Evolutionary conservation across 1,284 basidiomycete genomes (phyloP).

Genomic region (Cryptococcus sp.): DNA sequence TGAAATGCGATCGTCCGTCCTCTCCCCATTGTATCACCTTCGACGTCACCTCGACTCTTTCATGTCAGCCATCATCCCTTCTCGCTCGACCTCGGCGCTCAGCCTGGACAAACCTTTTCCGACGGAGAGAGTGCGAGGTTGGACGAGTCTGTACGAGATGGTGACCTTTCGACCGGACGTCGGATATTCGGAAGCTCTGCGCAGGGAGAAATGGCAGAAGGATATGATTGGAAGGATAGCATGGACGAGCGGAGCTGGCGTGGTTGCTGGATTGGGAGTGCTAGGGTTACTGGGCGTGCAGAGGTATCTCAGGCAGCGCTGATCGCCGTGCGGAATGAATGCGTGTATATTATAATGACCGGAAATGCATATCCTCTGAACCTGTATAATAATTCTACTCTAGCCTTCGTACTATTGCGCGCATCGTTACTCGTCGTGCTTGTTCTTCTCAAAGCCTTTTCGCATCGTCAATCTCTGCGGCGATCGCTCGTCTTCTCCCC

Average conservation of each 20-base stretch:
- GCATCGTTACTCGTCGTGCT: constrained; percentile 2
- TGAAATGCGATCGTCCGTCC: constrained; percentile 91
- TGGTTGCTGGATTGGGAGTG: neutral
- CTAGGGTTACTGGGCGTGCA: neutral
- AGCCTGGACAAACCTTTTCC: constrained; percentile 43
- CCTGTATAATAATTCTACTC: constrained; percentile 9
- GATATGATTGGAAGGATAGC: constrained; percentile 20
- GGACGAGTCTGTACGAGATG: constrained; percentile 94
- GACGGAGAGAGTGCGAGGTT: constrained; percentile 57
- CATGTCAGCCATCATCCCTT: constrained; percentile 59
- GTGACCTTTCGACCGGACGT: constrained; percentile 94
- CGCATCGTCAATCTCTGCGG: constrained; percentile 17
- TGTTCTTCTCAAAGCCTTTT: constrained; percentile 8
- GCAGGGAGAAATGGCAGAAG: constrained; percentile 44
- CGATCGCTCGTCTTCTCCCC: constrained; percentile 20
- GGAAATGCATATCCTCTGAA: neutral
- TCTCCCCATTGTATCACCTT: constrained; percentile 71
- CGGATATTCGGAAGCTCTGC: constrained; percentile 60
- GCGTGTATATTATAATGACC: neutral
- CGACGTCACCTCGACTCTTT: constrained; percentile 68
- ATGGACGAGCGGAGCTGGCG: neutral
- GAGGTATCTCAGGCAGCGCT: neutral
- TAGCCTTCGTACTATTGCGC: neutral
- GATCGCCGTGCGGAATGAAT: neutral
- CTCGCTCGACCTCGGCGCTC: constrained; percentile 50